Evolutionary conservation across 1,284 basidiomycete species (phyloP), one percentile per base, ranked within the genome.

Genomic region (Volvariella surrecta): DNA sequence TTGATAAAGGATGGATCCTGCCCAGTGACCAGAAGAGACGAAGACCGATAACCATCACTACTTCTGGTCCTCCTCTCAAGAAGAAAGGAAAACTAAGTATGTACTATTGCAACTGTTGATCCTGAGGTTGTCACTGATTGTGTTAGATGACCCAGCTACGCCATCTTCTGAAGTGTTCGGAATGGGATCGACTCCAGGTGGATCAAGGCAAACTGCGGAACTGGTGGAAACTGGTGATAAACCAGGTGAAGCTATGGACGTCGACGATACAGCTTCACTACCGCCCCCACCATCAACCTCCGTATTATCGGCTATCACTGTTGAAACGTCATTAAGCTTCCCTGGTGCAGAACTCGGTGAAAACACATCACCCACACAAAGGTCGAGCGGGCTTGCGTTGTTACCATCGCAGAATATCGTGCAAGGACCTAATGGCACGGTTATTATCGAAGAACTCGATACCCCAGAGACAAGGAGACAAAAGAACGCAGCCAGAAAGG

Each of bases 1-100:
- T 95, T 64, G 82, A 96, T 50, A 67, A 71, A 16, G 92, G 92
- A 1, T 96, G 92, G 92, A 89, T 95, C 13, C 63, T 95, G 13
- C 88, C 90, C 7, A 52, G 79, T 7, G 88, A 83, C 21, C 73
- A 76, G 37, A 76, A 77, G 52, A 70, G 80, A 30, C 73, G 73
- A 13, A 68, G 75, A 18, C 43, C 58, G 7, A 47, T 62, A 18
- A n/a, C n/a, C 7, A n/a, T 16, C 7, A 35, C n/a, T 16, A 19
- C n/a, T 6, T 8, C 34, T 15, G 34, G 34, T 4, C 69, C 67
- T 32, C 70, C 64, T 17, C 72, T 71, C 9, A 74, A 61, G 58
- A 84, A 82, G 59, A 70, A 66, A 37, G 59, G 61, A 47, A 70
- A 70, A 47, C 69, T 61, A n/a, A 72, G 79, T 81, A n/a, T 19